phyloP scores from a whole-genome alignment of 495 filamentous ascomycete species.

The Aspergillus sparsus region DNA sequence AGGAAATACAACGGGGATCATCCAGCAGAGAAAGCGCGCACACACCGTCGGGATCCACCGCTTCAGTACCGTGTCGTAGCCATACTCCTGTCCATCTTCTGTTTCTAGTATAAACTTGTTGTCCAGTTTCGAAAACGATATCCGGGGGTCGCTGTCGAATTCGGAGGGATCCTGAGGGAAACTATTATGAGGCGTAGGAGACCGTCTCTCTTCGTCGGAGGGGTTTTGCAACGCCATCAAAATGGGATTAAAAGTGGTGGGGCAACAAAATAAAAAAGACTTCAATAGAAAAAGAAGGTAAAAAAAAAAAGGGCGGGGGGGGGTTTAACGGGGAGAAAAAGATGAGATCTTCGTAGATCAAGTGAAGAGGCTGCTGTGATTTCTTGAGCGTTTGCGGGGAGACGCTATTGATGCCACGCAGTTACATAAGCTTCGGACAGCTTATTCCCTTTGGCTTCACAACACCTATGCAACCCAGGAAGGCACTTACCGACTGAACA shows the following conservation, averaged over 20 bases:
- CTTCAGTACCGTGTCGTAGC: conserved; percentile 69
- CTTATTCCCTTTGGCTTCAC: neutral
- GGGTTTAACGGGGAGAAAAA: neutral
- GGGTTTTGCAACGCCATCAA: conserved; percentile 26
- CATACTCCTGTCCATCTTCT: conserved; percentile 82
- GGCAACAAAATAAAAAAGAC: no score
- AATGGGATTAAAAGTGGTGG: neutral
- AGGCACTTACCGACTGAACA: neutral
- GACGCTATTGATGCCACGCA: conserved; percentile 4
- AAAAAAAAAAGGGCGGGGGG: neutral
- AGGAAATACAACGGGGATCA: conserved; percentile 19
- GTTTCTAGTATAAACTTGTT: conserved; percentile 81
- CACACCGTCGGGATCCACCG: conserved; percentile 79
- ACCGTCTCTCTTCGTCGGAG: conserved; percentile 24
- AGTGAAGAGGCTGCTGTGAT: neutral
- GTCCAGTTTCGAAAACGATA: conserved; percentile 81
- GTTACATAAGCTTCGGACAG: conserved; percentile 21
- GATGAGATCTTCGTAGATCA: neutral
- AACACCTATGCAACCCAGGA: neutral
- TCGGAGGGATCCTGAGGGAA: conserved; percentile 74
- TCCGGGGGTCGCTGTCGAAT: conserved; percentile 79
- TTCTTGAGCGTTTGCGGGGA: conserved; percentile 17
- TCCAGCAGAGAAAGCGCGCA: conserved; percentile 23
- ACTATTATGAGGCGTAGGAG: conserved; percentile 25
- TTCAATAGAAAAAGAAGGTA: neutral